A percentile compares a stretch with the other conserved stretches of the same genome.
Conservation (phyloP, 805 yeast species). For the Tetrapisispora fleetii region DNA sequence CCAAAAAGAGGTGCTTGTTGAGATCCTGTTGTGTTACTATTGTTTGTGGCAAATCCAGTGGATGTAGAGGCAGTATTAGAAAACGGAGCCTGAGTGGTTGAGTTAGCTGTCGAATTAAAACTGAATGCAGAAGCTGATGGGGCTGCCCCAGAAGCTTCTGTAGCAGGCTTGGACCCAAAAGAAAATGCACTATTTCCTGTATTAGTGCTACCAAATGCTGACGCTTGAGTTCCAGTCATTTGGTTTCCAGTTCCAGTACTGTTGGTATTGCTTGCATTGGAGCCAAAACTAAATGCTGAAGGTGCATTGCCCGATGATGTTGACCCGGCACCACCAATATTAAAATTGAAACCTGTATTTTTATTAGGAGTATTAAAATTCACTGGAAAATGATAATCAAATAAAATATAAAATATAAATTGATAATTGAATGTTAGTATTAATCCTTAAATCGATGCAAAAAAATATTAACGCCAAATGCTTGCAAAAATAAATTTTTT, state of each 20-base stretch:
- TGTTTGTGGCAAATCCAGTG: background rate
- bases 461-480: background rate
- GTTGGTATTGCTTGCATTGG: slow-evolving; percentile 2
- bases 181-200: background rate
- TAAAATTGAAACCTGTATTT: background rate
- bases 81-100: background rate
- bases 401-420: background rate
- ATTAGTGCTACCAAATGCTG: slow-evolving; percentile 4
- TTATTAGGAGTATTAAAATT: slow-evolving; percentile 23
- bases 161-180: background rate
- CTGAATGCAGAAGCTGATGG: background rate
- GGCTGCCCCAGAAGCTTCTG: background rate
- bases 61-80: slow-evolving; percentile 6
- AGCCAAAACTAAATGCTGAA: slow-evolving; percentile 13
- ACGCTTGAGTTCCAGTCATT: background rate
- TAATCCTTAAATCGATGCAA: background rate
- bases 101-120: background rate
- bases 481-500: too few species aligned
- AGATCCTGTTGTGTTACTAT: background rate
- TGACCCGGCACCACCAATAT: background rate
- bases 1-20: background rate
- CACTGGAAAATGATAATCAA: slow-evolving; percentile 7
- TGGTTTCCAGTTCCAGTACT: background rate
- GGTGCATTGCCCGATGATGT: slow-evolving; percentile 3
- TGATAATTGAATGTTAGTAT: background rate